Conservation (phyloP, 1,284 basidiomycete genomes). For the Lentinus polychrous region DNA sequence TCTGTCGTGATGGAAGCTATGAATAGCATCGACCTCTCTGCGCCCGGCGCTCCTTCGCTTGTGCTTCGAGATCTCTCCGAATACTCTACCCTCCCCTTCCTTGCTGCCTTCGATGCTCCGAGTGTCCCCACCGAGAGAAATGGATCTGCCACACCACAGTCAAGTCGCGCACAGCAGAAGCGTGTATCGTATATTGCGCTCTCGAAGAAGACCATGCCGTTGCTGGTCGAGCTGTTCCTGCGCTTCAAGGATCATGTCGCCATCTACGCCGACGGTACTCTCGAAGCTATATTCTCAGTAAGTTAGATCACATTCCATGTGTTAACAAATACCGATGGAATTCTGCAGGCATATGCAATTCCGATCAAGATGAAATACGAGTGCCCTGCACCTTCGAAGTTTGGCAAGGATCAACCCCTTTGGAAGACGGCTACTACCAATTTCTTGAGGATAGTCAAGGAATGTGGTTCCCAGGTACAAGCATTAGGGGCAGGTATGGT, state of each 20-base stretch:
- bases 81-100: slow-evolving; percentile 79
- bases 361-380: slow-evolving; percentile 94
- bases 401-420: slow-evolving; percentile 76
- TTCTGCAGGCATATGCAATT: slow-evolving; percentile 73
- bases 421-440: slow-evolving; percentile 86
- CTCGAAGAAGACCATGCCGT: slow-evolving; percentile 82
- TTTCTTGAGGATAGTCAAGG: slow-evolving; percentile 65
- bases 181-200: slow-evolving; percentile 84
- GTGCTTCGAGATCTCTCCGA: slow-evolving; percentile 82
- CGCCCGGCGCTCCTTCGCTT: slow-evolving; percentile 59
- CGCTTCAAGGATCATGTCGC: slow-evolving; percentile 51
- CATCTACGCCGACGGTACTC: slow-evolving; percentile 76
- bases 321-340: neutral
- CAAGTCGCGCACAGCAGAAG: slow-evolving; percentile 32
- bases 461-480: slow-evolving; percentile 47
- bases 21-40: slow-evolving; percentile 55
- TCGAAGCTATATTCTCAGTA: slow-evolving; percentile 80
- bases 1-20: slow-evolving; percentile 67
- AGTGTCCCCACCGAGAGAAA: slow-evolving; percentile 16
- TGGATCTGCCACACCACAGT: slow-evolving; percentile 19
- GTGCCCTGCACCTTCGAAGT: slow-evolving; percentile 82
- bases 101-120: slow-evolving; percentile 63
- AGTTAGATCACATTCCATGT: slow-evolving; percentile 23
- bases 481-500: slow-evolving; percentile 36
- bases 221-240: slow-evolving; percentile 67